Base-by-base conservation (phyloP, 441 rosid species). In the Populus tomentosa region DNA sequence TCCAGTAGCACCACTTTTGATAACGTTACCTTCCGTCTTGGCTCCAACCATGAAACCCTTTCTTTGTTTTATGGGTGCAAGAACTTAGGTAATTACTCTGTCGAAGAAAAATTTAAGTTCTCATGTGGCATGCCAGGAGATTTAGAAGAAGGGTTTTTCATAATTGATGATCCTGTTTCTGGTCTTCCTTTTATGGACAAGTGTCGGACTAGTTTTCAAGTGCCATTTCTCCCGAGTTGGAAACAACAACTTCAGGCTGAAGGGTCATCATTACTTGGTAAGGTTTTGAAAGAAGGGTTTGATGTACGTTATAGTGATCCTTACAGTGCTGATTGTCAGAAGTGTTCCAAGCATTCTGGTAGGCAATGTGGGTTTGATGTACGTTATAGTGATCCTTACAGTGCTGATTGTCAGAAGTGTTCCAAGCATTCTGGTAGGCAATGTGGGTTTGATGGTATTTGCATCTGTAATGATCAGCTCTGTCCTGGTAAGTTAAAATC, bases 261-360 rank as follows among this genome's bases (percentile, higher is more conserved):
- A 33, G 65, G 64, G 62, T 79, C 85, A 3, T 42, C 64, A 74
- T 13, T n/a, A 26, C 84, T 86, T 35, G n/a, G 5, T 40, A 74
- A 86, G 36, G 86, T 77, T 82, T 69, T 87, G 66, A 82, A 30
- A 70, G 73, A 73, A 7, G 91, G 87, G 63, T 88, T 86, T 62
- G 71, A 28, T 21, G 85, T 80, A 26, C 71, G n/a, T 21, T 84
- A 86, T 65, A 73, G 30, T 0, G 63, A 72, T 78, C 82, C 83
- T 7, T 78, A 79, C 36, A 66, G 35, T 20, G 81, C 73, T 26
- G 81, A 78, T 71, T 85, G 84, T 13, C 56, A 9, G 0, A 10
- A 18, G 4, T 82, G 86, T 76, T 18, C 7, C 67, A 50, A 62
- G 26, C 26, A 8, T 21, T 77, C 72, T 8, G 81, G 80, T 16